Percentiles rank a stretch among this genome's conserved stretches.
Conservation (phyloP, 208 protist species). For the Trypanosoma congolense region DNA sequence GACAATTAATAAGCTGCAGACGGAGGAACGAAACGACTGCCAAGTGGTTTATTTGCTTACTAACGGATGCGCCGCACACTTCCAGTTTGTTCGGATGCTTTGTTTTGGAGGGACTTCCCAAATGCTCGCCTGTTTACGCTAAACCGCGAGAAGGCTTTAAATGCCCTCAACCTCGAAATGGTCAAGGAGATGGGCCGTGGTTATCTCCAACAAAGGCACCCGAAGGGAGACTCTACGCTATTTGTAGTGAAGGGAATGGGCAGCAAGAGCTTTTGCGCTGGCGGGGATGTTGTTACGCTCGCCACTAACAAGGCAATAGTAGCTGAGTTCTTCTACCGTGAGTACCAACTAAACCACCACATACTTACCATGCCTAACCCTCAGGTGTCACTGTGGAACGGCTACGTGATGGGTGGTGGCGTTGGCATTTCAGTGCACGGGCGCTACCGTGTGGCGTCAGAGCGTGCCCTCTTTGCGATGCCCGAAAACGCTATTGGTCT, state of each 20-base stretch:
- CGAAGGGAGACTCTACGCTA: conserved; percentile 22
- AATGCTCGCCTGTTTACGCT: conserved; percentile 46
- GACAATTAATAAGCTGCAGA: neutral
- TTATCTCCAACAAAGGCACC: conserved; percentile 32
- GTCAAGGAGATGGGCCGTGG: conserved; percentile 23
- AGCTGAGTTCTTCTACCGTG: conserved; percentile 45
- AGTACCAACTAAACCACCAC: conserved; percentile 72
- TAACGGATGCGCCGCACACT: conserved; percentile 23
- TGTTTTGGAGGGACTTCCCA: conserved; percentile 50
- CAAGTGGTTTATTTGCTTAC: neutral
- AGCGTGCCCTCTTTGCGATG: conserved; percentile 77
- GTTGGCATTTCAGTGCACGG: conserved; percentile 73
- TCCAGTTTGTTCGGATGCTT: conserved; percentile 5
- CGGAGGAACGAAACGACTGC: neutral
- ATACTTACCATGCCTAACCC: conserved; percentile 37
- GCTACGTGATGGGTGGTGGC: conserved; percentile 79
- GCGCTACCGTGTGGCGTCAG: conserved; percentile 69
- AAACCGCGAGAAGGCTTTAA: conserved; percentile 52
- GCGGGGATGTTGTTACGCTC: conserved; percentile 68
- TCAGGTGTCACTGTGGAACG: conserved; percentile 76
- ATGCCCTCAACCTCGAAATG: conserved; percentile 63
- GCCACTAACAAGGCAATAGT: conserved; percentile 15
- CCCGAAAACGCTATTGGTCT: conserved; percentile 82
- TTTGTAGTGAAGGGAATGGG: conserved; percentile 63
- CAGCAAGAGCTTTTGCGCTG: conserved; percentile 79